phyloP scores from a whole-genome alignment of 2,329 filamentous ascomycete genomes.

The Amylocarpus encephaloides region DNA sequence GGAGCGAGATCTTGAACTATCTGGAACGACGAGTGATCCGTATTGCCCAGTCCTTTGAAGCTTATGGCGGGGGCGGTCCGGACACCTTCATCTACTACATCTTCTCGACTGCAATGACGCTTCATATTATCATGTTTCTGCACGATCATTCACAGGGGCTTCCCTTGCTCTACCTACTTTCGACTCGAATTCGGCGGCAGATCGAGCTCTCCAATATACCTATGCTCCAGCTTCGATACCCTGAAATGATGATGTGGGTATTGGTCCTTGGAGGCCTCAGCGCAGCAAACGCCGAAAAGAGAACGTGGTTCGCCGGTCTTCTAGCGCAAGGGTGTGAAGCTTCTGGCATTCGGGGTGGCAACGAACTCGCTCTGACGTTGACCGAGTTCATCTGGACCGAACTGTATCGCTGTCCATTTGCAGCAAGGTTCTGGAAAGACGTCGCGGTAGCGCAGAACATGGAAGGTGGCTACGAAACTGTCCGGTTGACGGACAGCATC shows the following conservation, averaged over 20 bases:
- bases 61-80: too few relatives aligned
- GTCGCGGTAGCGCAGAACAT: not conserved
- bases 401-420: not conserved
- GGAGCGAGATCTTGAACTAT: constrained; percentile 7
- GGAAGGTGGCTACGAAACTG: not conserved
- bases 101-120: constrained; percentile 5
- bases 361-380: not conserved
- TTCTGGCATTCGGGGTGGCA: not conserved
- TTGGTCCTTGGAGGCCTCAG: constrained; percentile 9
- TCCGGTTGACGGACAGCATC: not conserved
- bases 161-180: constrained; percentile 5
- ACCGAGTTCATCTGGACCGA: constrained; percentile 9
- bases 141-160: constrained; percentile 5
- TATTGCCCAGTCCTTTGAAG: not conserved
- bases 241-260: constrained; percentile 13
- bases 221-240: constrained; percentile 6
- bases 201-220: constrained; percentile 5
- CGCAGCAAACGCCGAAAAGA: not conserved
- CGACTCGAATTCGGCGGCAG: not conserved
- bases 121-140: constrained; percentile 12
- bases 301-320: constrained; percentile 3
- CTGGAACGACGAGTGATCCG: constrained; percentile 2
- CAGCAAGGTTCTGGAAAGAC: not conserved
- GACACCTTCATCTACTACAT: constrained; percentile 3
- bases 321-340: constrained; percentile 1